phyloP scores from a whole-genome alignment of 306 rosid genomes.

The Crotalaria pallida region DNA sequence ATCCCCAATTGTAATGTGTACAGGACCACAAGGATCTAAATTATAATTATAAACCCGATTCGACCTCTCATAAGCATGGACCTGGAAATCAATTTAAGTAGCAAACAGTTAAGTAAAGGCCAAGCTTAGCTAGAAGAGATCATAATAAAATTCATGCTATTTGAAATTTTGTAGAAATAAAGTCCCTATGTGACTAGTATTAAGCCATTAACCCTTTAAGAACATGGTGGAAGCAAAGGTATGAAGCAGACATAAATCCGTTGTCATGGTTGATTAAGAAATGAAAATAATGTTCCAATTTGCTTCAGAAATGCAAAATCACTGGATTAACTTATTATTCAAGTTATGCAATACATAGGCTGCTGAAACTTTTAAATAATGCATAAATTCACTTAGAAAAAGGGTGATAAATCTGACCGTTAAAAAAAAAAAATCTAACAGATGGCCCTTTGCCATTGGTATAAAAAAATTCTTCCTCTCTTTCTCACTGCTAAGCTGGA shows the following conservation, averaged over 20 bases:
- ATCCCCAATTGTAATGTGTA: conserved; percentile 69
- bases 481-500: not conserved
- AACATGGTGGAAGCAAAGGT: conserved; percentile 11
- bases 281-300: not conserved
- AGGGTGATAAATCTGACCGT: not conserved
- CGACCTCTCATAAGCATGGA: conserved; percentile 90
- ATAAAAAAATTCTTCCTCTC: not conserved
- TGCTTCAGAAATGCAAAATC: not conserved
- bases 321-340: not conserved
- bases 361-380: not conserved
- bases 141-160: not conserved
- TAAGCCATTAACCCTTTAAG: not conserved
- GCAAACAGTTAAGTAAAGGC: not conserved
- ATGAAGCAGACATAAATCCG: not conserved
- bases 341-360: not conserved
- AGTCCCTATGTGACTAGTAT: not conserved
- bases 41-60: conserved; percentile 68
- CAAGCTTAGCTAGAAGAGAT: not conserved
- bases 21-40: conserved; percentile 80
- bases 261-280: not conserved
- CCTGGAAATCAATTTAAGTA: conserved; percentile 39
- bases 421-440: not conserved
- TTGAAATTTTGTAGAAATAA: not conserved
- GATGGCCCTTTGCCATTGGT: not conserved
- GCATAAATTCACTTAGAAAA: not conserved